Evolutionary conservation across 176 grass and related monocot species (phyloP), one percentile per base, ranked within the genome.

Genomic region (Lolium rigidum): DNA sequence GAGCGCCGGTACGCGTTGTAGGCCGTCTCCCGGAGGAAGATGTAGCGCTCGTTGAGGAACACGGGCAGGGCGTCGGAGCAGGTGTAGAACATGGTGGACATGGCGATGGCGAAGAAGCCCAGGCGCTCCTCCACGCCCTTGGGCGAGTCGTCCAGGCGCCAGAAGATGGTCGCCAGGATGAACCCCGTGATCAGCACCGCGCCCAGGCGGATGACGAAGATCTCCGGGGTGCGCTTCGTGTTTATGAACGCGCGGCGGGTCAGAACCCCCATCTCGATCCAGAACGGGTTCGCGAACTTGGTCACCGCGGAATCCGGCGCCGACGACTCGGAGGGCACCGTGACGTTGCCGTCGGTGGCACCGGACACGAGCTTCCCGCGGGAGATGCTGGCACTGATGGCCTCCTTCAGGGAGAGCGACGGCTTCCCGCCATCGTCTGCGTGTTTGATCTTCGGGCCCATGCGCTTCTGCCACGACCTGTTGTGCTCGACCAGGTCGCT

Each of bases 71-170:
- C 94, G 77, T 98, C 96, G 68, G 96, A 91, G 89, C 93, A 95
- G 50, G 96, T 95, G 93, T 94, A 98, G 90, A 95, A 98, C 96
- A 98, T 98, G 84, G 96, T 98, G 60, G 96, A 98, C 96, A 95
- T 98, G 84, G 96, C 96, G 43, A 98, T 98, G 80, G 93, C 96
- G 86, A 98, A 95, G 92, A 98, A 98, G 2, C 96, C 96, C 18
- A 98, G 86, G 0, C 96, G 88, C 81, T 98, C 96, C 77, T 98
- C 82, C 58, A 91, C 92, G 7, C 96, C 96, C 84, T 91, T 98
- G 74, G 96, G 96, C 15, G 96, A 92, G 84, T 94, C 84, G 88
- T 98, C 93, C 2, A 95, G 93, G 54, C 96, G 89, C 96, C 96
- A 98, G 89, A 98, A 98, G 83, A 98, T 95, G 58, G 96, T 98